Evolutionary conservation across 1,284 basidiomycete species (phyloP), one percentile per base, ranked within the genome.

Genomic region (Puccinia horiana): DNA sequence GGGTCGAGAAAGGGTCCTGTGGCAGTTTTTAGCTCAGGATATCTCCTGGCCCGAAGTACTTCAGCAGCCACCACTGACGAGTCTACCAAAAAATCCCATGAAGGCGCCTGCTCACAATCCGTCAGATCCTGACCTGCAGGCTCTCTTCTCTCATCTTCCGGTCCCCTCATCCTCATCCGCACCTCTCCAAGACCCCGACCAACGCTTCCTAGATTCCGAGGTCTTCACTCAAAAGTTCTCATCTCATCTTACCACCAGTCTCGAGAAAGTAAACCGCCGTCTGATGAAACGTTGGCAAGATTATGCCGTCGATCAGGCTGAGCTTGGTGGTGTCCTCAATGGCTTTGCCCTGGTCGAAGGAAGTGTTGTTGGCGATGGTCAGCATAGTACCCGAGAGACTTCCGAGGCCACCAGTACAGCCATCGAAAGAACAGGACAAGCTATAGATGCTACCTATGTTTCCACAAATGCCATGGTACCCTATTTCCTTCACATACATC

Each of bases 161-260:
- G 93, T 93, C 82, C 96, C 97, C 0, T 84, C 85, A 1, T 83
- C 84, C 20, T 93, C 94, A 0, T 91, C 94, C 32, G 91, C 92
- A 2, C 94, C 94, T 3, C 88, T 98, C 37, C 91, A 94, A 76
- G 90, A 92, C 83, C 94, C 95, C 16, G 96, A 98, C 86, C 94
- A 95, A 86, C 91, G 96, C 20, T 99, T 99, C 88, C 89, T 94
- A 49, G 97, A 99, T 87, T 96, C 95, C 0, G 97, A 99, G 87
- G 91, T 92, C 1, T 99, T 99, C 87, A 99, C 97, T 4, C 92
- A 92, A 87, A 98, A 97, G 87, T 99, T 99, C 87, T 92, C 95
- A 69, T 92, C 92, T 76, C 97, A 99, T 88, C 89, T 99, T 83
- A 90, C 90, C 82, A 93, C 94, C 0, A 93, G 92, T 2, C 93